Conservation (phyloP, 2,329 filamentous ascomycete species). For the Aspergillus flavus region DNA sequence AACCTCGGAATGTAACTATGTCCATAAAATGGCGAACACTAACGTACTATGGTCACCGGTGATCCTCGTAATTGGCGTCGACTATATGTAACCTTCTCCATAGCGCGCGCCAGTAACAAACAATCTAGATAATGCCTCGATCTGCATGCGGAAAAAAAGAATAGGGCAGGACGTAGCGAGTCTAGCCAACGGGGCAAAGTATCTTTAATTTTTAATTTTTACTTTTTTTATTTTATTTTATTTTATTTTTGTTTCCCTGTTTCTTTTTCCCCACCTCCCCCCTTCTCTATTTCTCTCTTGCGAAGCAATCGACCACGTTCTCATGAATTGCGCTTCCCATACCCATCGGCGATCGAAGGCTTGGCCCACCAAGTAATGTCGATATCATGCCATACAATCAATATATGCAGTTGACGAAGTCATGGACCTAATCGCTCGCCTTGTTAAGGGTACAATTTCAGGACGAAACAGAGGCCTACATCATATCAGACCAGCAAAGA, state of each 20-base stretch:
- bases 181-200: not conserved
- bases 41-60: not conserved
- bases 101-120: not conserved
- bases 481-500: not conserved
- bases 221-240: too few relatives aligned
- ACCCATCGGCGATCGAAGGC: not conserved
- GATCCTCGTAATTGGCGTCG: not conserved
- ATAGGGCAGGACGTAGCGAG: not conserved
- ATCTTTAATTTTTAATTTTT: too few relatives aligned
- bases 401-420: not conserved
- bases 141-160: not conserved
- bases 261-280: not conserved
- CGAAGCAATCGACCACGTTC: not conserved
- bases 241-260: too few relatives aligned
- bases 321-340: not conserved
- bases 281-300: not conserved
- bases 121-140: not conserved
- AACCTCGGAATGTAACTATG: not conserved
- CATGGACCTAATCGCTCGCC: not conserved
- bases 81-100: not conserved
- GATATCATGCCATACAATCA: not conserved
- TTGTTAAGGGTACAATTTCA: not conserved
- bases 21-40: not conserved
- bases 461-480: not conserved
- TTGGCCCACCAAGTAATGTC: not conserved